Evolutionary conservation across 805 yeast species (phyloP).

Genomic region (Hanseniaspora lachancei): DNA sequence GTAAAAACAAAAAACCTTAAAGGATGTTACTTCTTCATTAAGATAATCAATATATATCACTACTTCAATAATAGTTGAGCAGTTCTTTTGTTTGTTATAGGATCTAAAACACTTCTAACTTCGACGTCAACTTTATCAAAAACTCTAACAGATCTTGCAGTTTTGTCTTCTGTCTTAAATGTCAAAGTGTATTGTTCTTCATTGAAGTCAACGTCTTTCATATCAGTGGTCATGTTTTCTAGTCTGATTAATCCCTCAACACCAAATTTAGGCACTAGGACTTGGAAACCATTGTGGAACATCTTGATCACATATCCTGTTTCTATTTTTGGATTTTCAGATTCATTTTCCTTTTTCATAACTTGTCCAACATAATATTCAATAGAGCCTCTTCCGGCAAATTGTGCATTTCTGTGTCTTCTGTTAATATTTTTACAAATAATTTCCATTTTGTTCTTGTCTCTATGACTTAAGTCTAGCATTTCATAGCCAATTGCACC

Average conservation of each 20-base stretch:
- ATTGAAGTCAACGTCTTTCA: slow-evolving; percentile 48
- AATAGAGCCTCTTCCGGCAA: slow-evolving; percentile 96
- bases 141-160: slow-evolving; percentile 43
- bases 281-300: slow-evolving; percentile 87
- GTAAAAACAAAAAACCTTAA: too few relatives aligned
- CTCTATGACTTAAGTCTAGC: slow-evolving; percentile 68
- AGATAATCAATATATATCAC: not conserved
- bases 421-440: slow-evolving; percentile 80
- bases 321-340: slow-evolving; percentile 59
- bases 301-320: slow-evolving; percentile 88
- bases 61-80: slow-evolving; percentile 58
- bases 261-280: slow-evolving; percentile 88
- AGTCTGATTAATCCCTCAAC: slow-evolving; percentile 84
- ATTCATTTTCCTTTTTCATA: slow-evolving; percentile 38
- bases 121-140: slow-evolving; percentile 79
- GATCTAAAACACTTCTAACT: slow-evolving; percentile 71
- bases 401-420: slow-evolving; percentile 94
- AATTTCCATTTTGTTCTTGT: slow-evolving; percentile 77
- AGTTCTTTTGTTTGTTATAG: slow-evolving; percentile 80
- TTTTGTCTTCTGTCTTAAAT: slow-evolving; percentile 36
- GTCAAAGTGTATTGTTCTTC: slow-evolving; percentile 65
- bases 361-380: slow-evolving; percentile 98
- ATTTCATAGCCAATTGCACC: slow-evolving; percentile 95
- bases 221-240: slow-evolving; percentile 57
- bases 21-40: not conserved